These are phyloP conservation scores for Aspergillus campestris DNA, from an alignment of 495 filamentous ascomycete species.

Conservation along the genomic window DNA sequence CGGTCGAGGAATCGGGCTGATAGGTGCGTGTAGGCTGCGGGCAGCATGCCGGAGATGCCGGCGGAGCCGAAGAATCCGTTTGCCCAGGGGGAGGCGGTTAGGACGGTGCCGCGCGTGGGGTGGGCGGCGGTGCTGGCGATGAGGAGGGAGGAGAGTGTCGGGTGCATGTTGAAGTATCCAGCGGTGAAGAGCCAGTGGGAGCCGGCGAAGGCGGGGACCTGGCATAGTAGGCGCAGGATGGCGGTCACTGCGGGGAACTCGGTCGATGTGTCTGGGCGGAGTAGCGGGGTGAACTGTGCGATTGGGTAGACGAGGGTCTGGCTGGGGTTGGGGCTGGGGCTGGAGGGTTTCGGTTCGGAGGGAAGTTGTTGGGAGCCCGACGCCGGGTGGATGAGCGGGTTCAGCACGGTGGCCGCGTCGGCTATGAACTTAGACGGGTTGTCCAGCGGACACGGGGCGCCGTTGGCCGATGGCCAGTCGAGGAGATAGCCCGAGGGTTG, in stretches of 20 bases:
- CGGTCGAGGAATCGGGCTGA: slow-evolving; percentile 71
- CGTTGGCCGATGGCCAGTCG: slow-evolving; percentile 71
- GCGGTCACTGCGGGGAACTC: slow-evolving; percentile 73
- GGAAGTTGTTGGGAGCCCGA: slow-evolving; percentile 10
- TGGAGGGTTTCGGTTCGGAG: slow-evolving; percentile 20
- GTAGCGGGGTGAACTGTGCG: slow-evolving; percentile 74
- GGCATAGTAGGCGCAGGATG: slow-evolving; percentile 58
- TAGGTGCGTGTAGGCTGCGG: slow-evolving; percentile 83
- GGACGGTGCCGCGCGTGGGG: slow-evolving; percentile 61
- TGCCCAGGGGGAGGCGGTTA: slow-evolving; percentile 89
- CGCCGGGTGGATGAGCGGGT: slow-evolving; percentile 51
- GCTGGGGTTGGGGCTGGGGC: slow-evolving; percentile 47
- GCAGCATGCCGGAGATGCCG: slow-evolving; percentile 82
- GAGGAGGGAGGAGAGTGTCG: slow-evolving; percentile 67
- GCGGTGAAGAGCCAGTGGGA: slow-evolving; percentile 93
- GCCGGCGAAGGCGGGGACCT: slow-evolving; percentile 45
- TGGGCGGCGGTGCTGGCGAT: slow-evolving; percentile 48
- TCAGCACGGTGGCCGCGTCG: slow-evolving; percentile 57
- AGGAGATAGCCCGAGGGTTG: slow-evolving; percentile 57
- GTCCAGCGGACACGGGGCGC: slow-evolving; percentile 60
- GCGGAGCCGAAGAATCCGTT: slow-evolving; percentile 93
- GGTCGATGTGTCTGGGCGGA: slow-evolving; percentile 73
- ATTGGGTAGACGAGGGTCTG: slow-evolving; percentile 77
- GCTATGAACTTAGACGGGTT: slow-evolving; percentile 58
- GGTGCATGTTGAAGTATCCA: slow-evolving; percentile 95